Conservation (phyloP, 345 rosid genomes). For the Hirschfeldia incana region DNA sequence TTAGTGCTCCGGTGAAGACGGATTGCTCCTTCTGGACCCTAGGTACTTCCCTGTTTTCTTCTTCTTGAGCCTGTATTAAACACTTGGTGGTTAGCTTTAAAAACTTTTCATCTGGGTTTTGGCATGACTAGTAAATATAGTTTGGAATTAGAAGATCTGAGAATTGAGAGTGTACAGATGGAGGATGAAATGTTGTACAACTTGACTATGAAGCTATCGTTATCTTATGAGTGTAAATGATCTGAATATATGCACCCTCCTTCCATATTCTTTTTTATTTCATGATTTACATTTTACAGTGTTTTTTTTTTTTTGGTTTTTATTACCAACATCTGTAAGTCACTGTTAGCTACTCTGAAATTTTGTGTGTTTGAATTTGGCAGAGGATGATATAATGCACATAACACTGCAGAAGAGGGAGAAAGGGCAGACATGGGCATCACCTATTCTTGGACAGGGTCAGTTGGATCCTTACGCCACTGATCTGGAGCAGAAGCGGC, state of each 20-base stretch:
- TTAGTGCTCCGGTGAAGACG: slow-evolving; percentile 68
- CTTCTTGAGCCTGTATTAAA: not conserved
- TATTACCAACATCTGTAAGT: too few species aligned
- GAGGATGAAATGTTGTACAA: not conserved
- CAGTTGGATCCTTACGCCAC: slow-evolving; percentile 67
- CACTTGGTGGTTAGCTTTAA: not conserved
- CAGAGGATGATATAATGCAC: slow-evolving; percentile 89
- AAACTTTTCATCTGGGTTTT: not conserved
- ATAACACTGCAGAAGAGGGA: slow-evolving; percentile 85
- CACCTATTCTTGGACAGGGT: slow-evolving; percentile 80
- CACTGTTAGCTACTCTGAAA: not conserved
- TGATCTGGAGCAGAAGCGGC: slow-evolving; percentile 83
- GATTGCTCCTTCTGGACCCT: slow-evolving; percentile 94
- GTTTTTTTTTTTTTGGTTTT: too few species aligned
- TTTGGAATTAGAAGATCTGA: not conserved
- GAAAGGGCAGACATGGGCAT: slow-evolving; percentile 89
- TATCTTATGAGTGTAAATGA: too few species aligned
- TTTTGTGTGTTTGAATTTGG: slow-evolving; percentile 11
- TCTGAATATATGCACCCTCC: too few species aligned
- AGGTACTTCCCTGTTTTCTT: slow-evolving; percentile 44
- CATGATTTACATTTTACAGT: too few species aligned
- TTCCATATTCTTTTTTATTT: too few species aligned
- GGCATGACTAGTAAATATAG: not conserved
- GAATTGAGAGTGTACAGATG: not conserved
- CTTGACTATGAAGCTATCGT: too few species aligned